Percentiles rank a stretch among this genome's conserved stretches.
phyloP scores from a whole-genome alignment of 352 stramenopile species.

The Phytophthora citrophthora region DNA sequence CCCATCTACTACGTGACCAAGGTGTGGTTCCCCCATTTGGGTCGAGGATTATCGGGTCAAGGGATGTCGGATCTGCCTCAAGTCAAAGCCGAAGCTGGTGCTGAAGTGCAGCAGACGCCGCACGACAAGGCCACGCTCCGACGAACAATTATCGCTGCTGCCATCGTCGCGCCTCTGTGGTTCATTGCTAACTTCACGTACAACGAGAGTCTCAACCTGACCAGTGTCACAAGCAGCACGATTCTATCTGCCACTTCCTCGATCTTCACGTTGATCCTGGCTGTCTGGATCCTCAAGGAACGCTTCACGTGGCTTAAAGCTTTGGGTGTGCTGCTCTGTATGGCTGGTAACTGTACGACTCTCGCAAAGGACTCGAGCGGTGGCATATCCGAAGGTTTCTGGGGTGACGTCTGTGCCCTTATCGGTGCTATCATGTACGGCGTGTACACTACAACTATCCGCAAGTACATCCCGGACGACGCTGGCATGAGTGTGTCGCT shows the following conservation, averaged over 20 bases:
- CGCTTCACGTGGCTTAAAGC: slow-evolving; percentile 85
- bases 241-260: slow-evolving; percentile 94
- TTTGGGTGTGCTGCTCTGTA: slow-evolving; percentile 88
- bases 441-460: slow-evolving; percentile 93
- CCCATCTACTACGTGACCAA: slow-evolving; percentile 72
- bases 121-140: slow-evolving; percentile 34
- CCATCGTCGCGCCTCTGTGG: slow-evolving; percentile 92
- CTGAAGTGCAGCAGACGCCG: slow-evolving; percentile 25
- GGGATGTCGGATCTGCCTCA: slow-evolving; percentile 25
- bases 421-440: slow-evolving; percentile 92
- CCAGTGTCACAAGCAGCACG: slow-evolving; percentile 94
- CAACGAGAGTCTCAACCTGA: slow-evolving; percentile 93
- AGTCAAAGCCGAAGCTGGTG: slow-evolving; percentile 21
- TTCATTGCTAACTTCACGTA: slow-evolving; percentile 96
- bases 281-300: slow-evolving; percentile 84
- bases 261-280: slow-evolving; percentile 95
- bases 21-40: slow-evolving; percentile 37
- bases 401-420: slow-evolving; percentile 73
- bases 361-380: slow-evolving; percentile 74
- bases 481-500: slow-evolving; percentile 91
- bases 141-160: slow-evolving; percentile 48
- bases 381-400: slow-evolving; percentile 45
- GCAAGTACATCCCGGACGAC: slow-evolving; percentile 81
- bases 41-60: not conserved
- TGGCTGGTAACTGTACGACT: slow-evolving; percentile 91